These are phyloP conservation scores for Dichotomocladium elegans DNA, from an alignment of 371 early-diverging fungal species.

Conservation along the genomic window DNA sequence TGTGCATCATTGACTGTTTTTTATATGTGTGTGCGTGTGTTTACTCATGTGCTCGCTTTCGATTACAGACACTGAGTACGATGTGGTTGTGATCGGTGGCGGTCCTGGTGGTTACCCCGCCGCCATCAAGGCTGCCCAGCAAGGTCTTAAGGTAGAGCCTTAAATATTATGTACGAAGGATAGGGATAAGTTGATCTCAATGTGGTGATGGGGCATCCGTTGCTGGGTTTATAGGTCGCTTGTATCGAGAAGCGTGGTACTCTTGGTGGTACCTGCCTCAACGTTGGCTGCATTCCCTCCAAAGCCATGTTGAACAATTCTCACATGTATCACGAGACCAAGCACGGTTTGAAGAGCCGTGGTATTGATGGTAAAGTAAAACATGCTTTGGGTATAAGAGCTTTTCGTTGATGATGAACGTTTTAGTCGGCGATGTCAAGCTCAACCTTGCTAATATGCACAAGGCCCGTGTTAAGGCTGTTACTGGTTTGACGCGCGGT, in stretches of 20 bases:
- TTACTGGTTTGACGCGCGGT: conserved; percentile 87
- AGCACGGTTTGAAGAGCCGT: conserved; percentile 88
- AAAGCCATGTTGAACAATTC: conserved; percentile 98
- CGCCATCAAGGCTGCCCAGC: conserved; percentile 97
- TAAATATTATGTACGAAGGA: too few relatives aligned
- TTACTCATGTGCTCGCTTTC: too few relatives aligned
- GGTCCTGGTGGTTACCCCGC: conserved; percentile 99
- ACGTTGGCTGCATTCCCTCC: conserved; percentile 99
- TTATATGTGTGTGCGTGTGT: too few relatives aligned
- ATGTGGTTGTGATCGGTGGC: conserved; percentile 89
- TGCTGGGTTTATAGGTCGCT: conserved; percentile 92
- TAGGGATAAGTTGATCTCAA: too few relatives aligned
- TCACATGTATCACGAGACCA: conserved; percentile 91
- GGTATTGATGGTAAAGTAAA: conserved; percentile 79
- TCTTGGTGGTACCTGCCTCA: conserved; percentile 97
- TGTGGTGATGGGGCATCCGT: too few relatives aligned
- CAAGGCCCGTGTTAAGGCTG: conserved; percentile 89
- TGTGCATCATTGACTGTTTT: not conserved
- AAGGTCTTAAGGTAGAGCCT: conserved; percentile 85
- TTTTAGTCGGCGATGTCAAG: conserved; percentile 70
- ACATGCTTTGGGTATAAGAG: not conserved
- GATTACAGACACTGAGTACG: conserved; percentile 59
- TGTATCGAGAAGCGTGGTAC: conserved; percentile 96
- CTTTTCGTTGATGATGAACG: too few relatives aligned
- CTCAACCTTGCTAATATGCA: conserved; percentile 87